phyloP scores from a whole-genome alignment of 2,329 filamentous ascomycete species.

The Arachnopeziza araneosa region DNA sequence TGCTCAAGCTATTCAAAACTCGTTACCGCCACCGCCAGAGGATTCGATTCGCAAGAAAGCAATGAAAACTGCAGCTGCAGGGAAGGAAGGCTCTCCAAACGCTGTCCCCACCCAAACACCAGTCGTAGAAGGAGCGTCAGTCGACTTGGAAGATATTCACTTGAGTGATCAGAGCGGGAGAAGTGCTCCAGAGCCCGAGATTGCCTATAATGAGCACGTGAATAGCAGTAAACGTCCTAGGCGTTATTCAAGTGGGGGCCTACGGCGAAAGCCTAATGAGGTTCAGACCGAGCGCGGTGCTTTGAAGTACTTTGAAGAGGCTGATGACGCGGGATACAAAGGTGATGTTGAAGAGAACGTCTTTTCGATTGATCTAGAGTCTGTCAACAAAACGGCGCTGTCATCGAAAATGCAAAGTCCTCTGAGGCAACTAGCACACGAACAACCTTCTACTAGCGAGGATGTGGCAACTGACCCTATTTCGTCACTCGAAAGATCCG shows the following conservation, averaged over 20 bases:
- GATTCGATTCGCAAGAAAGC: conserved; percentile 32
- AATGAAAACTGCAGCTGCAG: conserved; percentile 24
- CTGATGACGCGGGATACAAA: conserved; percentile 75
- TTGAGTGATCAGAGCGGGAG: conserved; percentile 47
- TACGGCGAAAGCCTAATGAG: conserved; percentile 67
- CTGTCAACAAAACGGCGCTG: background rate
- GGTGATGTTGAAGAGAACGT: conserved; percentile 67
- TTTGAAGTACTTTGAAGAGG: conserved; percentile 86
- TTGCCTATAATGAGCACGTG: conserved; percentile 13
- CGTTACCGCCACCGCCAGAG: conserved; percentile 33
- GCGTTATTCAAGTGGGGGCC: conserved; percentile 81
- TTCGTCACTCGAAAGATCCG: background rate
- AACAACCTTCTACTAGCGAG: background rate
- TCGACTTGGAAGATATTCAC: conserved; percentile 28
- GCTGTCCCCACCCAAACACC: background rate
- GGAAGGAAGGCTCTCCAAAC: background rate
- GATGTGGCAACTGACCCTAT: background rate
- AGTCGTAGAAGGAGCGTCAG: conserved; percentile 3
- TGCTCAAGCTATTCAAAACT: conserved; percentile 14
- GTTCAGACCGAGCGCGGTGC: conserved; percentile 67
- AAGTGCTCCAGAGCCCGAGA: conserved; percentile 59
- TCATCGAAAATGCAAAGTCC: background rate
- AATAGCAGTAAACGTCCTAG: conserved; percentile 45
- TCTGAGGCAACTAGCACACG: background rate
- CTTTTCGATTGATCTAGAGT: conserved; percentile 57